Base-by-base conservation (phyloP, 352 stramenopile genomes). In the Phytophthora chlamydospora region DNA sequence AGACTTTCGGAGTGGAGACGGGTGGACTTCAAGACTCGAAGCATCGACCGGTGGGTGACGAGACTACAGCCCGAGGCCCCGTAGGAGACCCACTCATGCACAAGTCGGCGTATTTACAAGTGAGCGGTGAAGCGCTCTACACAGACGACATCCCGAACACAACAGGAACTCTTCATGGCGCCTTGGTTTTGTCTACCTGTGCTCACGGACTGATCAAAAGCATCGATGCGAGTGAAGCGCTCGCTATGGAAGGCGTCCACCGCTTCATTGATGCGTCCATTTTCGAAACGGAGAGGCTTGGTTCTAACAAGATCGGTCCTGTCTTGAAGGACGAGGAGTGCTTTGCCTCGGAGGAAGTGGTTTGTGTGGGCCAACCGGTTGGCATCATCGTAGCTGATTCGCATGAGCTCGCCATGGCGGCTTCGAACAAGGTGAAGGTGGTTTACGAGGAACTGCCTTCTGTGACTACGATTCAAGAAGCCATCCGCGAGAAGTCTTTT, bases 61-160 rank as follows among this genome's bases (percentile, higher is more conserved):
- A 46, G 4, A 64, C 19, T 3, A 75, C 62, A 0, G 75, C 81
- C 41, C 76, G 85, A 16, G 65, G 73, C 1, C 85, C 85, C 31
- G 94, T 98, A 7, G 97, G 95, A 32, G 83, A 98, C 51, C 66
- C 89, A 5, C 68, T 95, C n/a, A 94, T 93, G 64, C 96, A 99
- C 75, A 95, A 96, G 43, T 98, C 92, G 6, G 84, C 88, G 11
- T 90, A 97, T 46, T 44, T 98, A 17, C 95, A 99, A 72, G 96
- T 97, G 32, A 98, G 93, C 0, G 97, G 97, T 6, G 97, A 98
- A 66, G 97, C 97, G 0, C 44, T 89, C n/a, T 99, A 99, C 77
- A 89, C 81, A 0, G 96, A 98, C 60, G 97, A 99, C 62, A 97
- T 98, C 36, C 89, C 85, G 10, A 85, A 88, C 19, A 92, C 90